These are phyloP conservation scores for Hanseniaspora taiwanica DNA, from an alignment of 805 yeast species.

Conservation along the genomic window DNA sequence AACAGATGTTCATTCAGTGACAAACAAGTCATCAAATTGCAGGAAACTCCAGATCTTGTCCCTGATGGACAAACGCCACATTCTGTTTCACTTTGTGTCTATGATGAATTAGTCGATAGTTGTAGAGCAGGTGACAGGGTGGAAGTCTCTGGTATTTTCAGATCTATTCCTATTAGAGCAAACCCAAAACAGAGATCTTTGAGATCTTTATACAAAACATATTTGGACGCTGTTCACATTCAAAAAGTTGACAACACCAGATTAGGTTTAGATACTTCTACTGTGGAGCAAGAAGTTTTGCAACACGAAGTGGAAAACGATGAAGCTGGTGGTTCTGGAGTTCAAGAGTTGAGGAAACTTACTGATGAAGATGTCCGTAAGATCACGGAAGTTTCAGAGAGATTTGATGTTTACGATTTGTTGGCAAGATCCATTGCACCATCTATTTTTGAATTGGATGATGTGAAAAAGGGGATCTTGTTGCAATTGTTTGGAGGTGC, in stretches of 20 bases:
- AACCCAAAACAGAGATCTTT: constrained; percentile 76
- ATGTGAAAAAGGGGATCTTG: constrained; percentile 88
- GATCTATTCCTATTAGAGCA: constrained; percentile 83
- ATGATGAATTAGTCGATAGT: constrained; percentile 89
- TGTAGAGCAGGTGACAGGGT: constrained; percentile 95
- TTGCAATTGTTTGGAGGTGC: constrained; percentile 94
- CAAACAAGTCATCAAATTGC: constrained; percentile 85
- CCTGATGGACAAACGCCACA: constrained; percentile 99
- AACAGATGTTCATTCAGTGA: constrained; percentile 89
- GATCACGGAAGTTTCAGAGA: constrained; percentile 45
- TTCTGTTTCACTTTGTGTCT: constrained; percentile 82
- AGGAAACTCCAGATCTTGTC: constrained; percentile 90
- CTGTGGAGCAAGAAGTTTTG: constrained; percentile 30
- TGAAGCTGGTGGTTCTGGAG: constrained; percentile 43
- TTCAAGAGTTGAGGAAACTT: constrained; percentile 61
- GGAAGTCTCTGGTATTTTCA: constrained; percentile 89
- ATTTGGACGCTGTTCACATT: constrained; percentile 86
- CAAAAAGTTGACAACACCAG: constrained; percentile 74
- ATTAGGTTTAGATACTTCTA: constrained; percentile 66
- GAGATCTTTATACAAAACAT: constrained; percentile 79
- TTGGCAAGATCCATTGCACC: constrained; percentile 90
- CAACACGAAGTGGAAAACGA: constrained; percentile 40
- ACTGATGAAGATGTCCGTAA: constrained; percentile 55
- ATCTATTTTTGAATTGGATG: constrained; percentile 92
- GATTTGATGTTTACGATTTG: constrained; percentile 75